Conservation (phyloP, 2,329 filamentous ascomycete species). For the Scytalidium lignicola region DNA sequence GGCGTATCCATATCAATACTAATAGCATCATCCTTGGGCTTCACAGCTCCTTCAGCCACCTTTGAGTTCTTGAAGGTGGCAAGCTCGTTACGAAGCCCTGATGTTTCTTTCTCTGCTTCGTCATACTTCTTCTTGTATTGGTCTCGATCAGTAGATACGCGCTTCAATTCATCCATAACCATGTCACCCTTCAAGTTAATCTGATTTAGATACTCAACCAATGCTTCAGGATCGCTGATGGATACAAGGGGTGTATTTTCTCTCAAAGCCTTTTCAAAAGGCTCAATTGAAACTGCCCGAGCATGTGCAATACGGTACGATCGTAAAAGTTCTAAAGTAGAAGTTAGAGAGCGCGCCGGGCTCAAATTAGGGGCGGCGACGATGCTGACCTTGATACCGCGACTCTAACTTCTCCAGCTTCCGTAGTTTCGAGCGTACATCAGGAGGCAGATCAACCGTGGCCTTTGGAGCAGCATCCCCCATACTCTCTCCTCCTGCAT, state of each 20-base stretch:
- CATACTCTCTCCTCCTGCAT: slow-evolving; percentile 14
- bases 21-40: slow-evolving; percentile 18
- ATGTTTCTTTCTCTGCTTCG: slow-evolving; percentile 59
- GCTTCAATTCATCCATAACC: slow-evolving; percentile 89
- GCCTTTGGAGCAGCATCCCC: slow-evolving; percentile 13
- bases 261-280: slow-evolving; percentile 84
- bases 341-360: slow-evolving; percentile 10
- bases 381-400: slow-evolving; percentile 68
- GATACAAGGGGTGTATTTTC: slow-evolving; percentile 90
- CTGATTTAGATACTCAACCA: slow-evolving; percentile 88
- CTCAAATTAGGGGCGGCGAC: neutral
- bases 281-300: slow-evolving; percentile 80
- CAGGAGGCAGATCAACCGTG: slow-evolving; percentile 51
- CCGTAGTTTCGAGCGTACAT: slow-evolving; percentile 69
- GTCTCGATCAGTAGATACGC: slow-evolving; percentile 77
- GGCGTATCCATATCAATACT: slow-evolving; percentile 17
- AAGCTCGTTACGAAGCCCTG: slow-evolving; percentile 59
- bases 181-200: slow-evolving; percentile 82
- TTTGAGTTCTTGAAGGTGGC: slow-evolving; percentile 44
- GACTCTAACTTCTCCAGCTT: slow-evolving; percentile 87
- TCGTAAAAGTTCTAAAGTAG: slow-evolving; percentile 66
- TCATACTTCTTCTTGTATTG: slow-evolving; percentile 71
- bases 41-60: slow-evolving; percentile 22
- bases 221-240: slow-evolving; percentile 75
- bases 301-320: slow-evolving; percentile 91